Evolutionary conservation across 2,329 filamentous ascomycete species (phyloP).

Genomic region (Fusarium euwallaceae): DNA sequence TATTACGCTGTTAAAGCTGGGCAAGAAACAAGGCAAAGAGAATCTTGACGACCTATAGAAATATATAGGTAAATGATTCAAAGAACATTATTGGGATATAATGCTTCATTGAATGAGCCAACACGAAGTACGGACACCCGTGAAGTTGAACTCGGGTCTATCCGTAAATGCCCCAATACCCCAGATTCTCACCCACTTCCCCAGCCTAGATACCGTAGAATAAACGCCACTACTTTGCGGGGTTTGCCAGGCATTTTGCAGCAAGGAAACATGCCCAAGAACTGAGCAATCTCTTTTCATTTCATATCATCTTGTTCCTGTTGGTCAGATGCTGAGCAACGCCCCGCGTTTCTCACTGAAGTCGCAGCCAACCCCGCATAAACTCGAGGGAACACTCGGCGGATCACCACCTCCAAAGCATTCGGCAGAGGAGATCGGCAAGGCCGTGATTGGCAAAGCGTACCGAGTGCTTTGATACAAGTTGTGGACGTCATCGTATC

Average conservation of each 20-base stretch:
- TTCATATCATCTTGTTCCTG: neutral
- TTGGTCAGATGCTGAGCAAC: neutral
- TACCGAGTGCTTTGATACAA: neutral
- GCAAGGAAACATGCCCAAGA: neutral
- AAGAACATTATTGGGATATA: too few relatives aligned
- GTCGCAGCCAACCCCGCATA: neutral
- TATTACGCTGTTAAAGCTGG: neutral
- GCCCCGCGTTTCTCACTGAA: neutral
- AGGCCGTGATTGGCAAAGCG: neutral
- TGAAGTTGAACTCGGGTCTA: neutral
- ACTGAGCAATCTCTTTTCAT: neutral
- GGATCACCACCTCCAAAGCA: neutral
- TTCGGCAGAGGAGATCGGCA: constrained; percentile 1
- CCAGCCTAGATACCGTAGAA: neutral
- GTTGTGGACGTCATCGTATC: neutral
- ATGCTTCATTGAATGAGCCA: neutral
- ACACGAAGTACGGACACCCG: neutral
- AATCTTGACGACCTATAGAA: neutral
- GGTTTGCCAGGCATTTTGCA: neutral
- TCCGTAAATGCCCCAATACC: neutral
- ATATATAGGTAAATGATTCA: neutral
- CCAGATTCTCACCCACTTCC: neutral
- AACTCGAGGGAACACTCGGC: neutral
- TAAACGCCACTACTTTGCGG: neutral
- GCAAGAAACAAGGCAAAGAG: neutral